Evolutionary conservation across 2,329 filamentous ascomycete species (phyloP), one percentile per base, ranked within the genome.

Genomic region (Phialocephala subalpina): DNA sequence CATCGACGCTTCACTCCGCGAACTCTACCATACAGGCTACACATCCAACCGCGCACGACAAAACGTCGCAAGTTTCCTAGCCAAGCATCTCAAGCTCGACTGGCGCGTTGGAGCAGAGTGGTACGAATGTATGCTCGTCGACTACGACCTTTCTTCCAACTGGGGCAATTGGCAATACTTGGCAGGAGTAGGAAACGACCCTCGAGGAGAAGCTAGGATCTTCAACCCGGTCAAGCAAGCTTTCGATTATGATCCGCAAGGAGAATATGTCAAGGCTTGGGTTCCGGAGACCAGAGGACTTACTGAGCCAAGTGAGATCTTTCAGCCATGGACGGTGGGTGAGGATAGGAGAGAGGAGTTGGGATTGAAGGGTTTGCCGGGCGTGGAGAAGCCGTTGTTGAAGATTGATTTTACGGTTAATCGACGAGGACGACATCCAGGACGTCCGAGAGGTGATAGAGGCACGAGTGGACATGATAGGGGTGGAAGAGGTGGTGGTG

Each of bases 91-190:
- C 2, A 83, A 84, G 1, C 88, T 95, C 25, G 92, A 95, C 77
- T 96, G 92, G 92, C 86, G 91, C 0, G 83, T 92, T 16, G 92
- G 92, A 0, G 92, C 92, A 0, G 92, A 94, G 75, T 95, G 91
- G 90, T 95, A 94, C 74, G 92, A 95, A 75, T 87, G 85, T 74
- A 80, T 91, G 74, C 82, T 94, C 2, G 82, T 90, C 35, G 92
- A 96, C 75, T 93, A 94, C 75, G 92, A 95, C 71, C 84, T 91
- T 0, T 87, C 86, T 16, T 90, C 85, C 66, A 94, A 94, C 71
- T 95, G 91, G 91, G 88, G 88, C 11, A 94, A 93, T 73, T 94
- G 92, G 92, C 91, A 94, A 76, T 95, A 95, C 67, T 87, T 92
- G 0, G 85, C 92, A 0, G 92, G 92, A 0, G 91, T 95, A 0